Conservation (phyloP, 805 yeast species). For the Starmerella potacharoeniae region DNA sequence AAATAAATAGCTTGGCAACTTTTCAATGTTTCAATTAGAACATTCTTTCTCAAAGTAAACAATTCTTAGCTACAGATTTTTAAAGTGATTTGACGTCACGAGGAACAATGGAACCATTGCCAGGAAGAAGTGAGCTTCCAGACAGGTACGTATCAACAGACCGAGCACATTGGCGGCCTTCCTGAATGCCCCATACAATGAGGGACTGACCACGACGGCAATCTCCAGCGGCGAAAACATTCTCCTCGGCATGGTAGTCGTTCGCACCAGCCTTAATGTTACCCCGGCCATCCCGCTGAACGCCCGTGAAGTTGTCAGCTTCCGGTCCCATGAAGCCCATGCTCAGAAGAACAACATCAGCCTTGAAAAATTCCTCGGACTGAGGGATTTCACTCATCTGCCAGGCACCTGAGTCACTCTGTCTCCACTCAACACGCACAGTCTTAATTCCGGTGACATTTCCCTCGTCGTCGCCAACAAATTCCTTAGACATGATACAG, state of each 20-base stretch:
- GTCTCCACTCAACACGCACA: constrained; percentile 96
- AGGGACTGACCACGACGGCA: constrained; percentile 97
- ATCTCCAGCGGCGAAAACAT: constrained; percentile 92
- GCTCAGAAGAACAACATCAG: constrained; percentile 83
- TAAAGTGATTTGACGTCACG: constrained; percentile 41
- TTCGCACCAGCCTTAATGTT: constrained; percentile 54
- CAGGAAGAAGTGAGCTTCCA: constrained; percentile 77
- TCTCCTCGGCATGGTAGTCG: constrained; percentile 60
- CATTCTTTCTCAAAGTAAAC: no score
- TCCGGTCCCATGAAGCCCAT: constrained; percentile 99
- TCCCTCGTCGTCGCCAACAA: constrained; percentile 88
- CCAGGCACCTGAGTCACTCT: constrained; percentile 93
- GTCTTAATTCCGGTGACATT: constrained; percentile 92
- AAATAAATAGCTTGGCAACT: no score
- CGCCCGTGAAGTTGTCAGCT: constrained; percentile 50
- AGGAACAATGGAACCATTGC: constrained; percentile 83
- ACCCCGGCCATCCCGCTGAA: constrained; percentile 68
- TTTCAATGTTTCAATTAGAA: no score
- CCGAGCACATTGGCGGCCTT: constrained; percentile 97
- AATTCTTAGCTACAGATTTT: background rate
- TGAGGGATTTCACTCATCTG: constrained; percentile 97
- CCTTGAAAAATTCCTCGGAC: constrained; percentile 86
- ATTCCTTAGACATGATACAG: constrained; percentile 88
- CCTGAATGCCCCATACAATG: constrained; percentile 99
- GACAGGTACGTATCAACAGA: constrained; percentile 73